Evolutionary conservation across 1,284 basidiomycete genomes (phyloP), one percentile per base, ranked within the genome.

Genomic region (Ustilago shanxiensis): DNA sequence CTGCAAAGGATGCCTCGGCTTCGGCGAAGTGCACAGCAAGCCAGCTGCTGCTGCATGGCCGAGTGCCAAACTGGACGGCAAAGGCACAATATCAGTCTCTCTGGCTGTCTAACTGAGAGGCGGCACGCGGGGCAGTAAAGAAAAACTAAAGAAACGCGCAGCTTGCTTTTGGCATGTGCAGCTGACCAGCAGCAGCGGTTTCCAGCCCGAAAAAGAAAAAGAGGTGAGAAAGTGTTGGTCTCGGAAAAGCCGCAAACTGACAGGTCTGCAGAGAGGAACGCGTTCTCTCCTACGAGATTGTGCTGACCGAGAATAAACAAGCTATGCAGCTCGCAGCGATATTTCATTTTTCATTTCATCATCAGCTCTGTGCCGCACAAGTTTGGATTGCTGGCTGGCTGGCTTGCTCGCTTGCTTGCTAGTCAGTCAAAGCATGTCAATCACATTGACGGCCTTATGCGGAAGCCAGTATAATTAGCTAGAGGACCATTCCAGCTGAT

Each of bases 291-390:
- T n/a, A n/a, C 18, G 31, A 20, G 13, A 11, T 37, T 8, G 35
- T 37, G 35, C 35, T 14, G 14, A 37, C 8, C 13, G 49, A 20
- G 18, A 52, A 51, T 50, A 63, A 50, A 60, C 52, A 60, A 71
- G 69, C 59, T 62, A 71, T 66, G 63, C 69, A 59, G 50, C 69
- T 62, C 63, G 63, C 69, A 71, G 61, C 57, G 49, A n/a, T 8
- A 20, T 26, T 33, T 24, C n/a, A 39, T 31, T 33, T 31, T 50
- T 50, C 24, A 50, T 37, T 37, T 37, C 35, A 3, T 37, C 35
- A 37, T 5, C 31, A n/a, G n/a, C n/a, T n/a, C 11, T 33, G 31
- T 33, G 31, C 31, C 31, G 31, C 31, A 11, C 31, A 33, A 33
- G 54, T 41, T 56, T 44, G 41, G n/a, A n/a, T n/a, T n/a, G n/a